These are phyloP conservation scores for Aulographum hederae DNA, from an alignment of 2,329 filamentous ascomycete species.

Conservation along the genomic window DNA sequence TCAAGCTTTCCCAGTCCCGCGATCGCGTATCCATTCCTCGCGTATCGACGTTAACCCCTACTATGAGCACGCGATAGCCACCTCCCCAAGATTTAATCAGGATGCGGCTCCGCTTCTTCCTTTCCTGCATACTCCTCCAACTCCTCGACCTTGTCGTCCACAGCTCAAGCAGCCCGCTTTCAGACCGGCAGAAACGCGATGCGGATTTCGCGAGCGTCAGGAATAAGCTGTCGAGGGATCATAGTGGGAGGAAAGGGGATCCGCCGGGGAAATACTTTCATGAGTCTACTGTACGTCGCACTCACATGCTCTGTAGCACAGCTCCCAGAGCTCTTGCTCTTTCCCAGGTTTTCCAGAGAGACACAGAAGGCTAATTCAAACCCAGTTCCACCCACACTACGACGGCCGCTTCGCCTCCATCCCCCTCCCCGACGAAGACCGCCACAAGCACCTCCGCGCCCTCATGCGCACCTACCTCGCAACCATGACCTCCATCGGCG, in stretches of 20 bases:
- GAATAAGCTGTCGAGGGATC: conserved; percentile 19
- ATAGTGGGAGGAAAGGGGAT: conserved; percentile 19
- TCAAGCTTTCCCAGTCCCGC: too few relatives aligned
- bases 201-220: conserved; percentile 25
- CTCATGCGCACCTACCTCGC: conserved; percentile 37
- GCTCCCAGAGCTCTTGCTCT: not conserved
- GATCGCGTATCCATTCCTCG: too few relatives aligned
- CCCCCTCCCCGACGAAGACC: conserved; percentile 27
- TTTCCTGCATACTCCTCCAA: too few relatives aligned
- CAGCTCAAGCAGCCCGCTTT: too few relatives aligned
- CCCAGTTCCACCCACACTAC: conserved; percentile 35
- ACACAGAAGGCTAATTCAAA: conserved; percentile 3
- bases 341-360: too few relatives aligned
- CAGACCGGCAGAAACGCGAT: conserved; percentile 18
- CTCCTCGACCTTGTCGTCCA: too few relatives aligned
- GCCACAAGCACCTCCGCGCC: conserved; percentile 27
- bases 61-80: too few relatives aligned
- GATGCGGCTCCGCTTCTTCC: too few relatives aligned
- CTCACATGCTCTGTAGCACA: not conserved
- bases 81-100: too few relatives aligned
- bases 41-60: too few relatives aligned
- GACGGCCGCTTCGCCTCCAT: conserved; percentile 35
- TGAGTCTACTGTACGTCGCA: conserved; percentile 23
- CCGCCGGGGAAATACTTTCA: conserved; percentile 32
- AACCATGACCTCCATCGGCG: conserved; percentile 36